These are phyloP conservation scores for Colletotrichum sp. DNA, from an alignment of 2,329 filamentous ascomycete species.

Conservation along the genomic window DNA sequence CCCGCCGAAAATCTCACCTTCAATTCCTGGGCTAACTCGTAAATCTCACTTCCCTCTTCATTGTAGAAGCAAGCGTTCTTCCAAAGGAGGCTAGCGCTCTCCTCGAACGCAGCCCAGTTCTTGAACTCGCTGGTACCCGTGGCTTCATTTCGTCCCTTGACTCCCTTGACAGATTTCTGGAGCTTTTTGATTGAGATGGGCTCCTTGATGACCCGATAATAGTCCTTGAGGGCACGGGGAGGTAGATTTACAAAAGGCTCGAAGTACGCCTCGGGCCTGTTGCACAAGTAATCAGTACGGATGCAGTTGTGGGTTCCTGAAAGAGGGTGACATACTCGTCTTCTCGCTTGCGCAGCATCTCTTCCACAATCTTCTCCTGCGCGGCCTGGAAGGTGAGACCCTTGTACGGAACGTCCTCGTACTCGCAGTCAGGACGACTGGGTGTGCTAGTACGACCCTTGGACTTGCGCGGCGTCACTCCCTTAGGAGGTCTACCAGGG, in stretches of 20 bases:
- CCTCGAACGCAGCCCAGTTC: constrained; percentile 81
- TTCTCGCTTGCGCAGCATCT: constrained; percentile 73
- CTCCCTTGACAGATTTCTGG: constrained; percentile 77
- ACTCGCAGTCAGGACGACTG: constrained; percentile 56
- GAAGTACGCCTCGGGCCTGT: constrained; percentile 72
- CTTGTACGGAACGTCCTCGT: constrained; percentile 65
- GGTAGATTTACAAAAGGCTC: constrained; percentile 81
- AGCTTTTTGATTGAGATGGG: constrained; percentile 81
- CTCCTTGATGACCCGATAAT: constrained; percentile 83
- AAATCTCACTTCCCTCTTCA: constrained; percentile 88
- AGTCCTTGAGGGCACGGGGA: constrained; percentile 77
- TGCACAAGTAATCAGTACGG: constrained; percentile 33
- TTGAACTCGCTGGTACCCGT: constrained; percentile 74
- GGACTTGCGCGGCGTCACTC: constrained; percentile 31
- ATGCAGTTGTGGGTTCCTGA: neutral
- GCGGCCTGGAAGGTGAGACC: constrained; percentile 82
- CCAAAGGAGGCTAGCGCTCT: constrained; percentile 83
- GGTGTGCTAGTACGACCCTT: constrained; percentile 37
- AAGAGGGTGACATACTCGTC: constrained; percentile 56
- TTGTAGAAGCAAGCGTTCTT: constrained; percentile 89
- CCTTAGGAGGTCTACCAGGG: constrained; percentile 38
- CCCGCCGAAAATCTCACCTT: constrained; percentile 58
- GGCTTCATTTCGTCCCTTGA: constrained; percentile 69
- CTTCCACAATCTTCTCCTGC: constrained; percentile 83
- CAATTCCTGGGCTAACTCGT: constrained; percentile 75